These are phyloP conservation scores for Lentinula sp. DNA, from an alignment of 768 basidiomycete species.

Conservation along the genomic window DNA sequence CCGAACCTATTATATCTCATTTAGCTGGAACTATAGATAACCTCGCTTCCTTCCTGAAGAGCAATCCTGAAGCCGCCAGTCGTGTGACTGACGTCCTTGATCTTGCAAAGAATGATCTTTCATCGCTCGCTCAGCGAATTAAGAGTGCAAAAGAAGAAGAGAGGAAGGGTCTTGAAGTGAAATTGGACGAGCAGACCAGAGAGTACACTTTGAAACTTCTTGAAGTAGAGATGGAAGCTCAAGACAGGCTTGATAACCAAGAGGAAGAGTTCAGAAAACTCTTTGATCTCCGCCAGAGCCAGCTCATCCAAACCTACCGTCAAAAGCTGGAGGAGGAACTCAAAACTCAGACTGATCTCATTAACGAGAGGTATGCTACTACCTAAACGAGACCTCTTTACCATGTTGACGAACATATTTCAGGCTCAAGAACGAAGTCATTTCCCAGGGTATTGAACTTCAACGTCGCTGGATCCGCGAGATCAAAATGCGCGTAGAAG, in stretches of 20 bases:
- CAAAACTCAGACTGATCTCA: constrained; percentile 81
- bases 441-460: constrained; percentile 95
- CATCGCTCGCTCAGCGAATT: constrained; percentile 68
- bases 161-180: constrained; percentile 50
- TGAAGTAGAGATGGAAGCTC: constrained; percentile 78
- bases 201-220: constrained; percentile 80
- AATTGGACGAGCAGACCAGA: constrained; percentile 75
- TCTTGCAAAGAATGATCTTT: constrained; percentile 75
- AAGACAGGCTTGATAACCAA: constrained; percentile 79
- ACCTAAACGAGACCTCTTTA: background rate
- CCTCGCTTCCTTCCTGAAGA: constrained; percentile 77
- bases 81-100: constrained; percentile 74
- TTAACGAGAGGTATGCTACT: constrained; percentile 78
- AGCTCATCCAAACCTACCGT: constrained; percentile 72
- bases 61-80: constrained; percentile 59
- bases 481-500: constrained; percentile 92
- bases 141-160: constrained; percentile 79
- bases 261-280: constrained; percentile 81
- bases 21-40: constrained; percentile 91
- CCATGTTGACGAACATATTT: background rate
- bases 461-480: constrained; percentile 96
- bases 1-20: constrained; percentile 91
- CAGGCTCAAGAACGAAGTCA: constrained; percentile 89
- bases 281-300: constrained; percentile 71
- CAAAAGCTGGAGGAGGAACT: constrained; percentile 84